phyloP scores from a whole-genome alignment of 177 flowering plant genomes.

The Vitis hybrid region DNA sequence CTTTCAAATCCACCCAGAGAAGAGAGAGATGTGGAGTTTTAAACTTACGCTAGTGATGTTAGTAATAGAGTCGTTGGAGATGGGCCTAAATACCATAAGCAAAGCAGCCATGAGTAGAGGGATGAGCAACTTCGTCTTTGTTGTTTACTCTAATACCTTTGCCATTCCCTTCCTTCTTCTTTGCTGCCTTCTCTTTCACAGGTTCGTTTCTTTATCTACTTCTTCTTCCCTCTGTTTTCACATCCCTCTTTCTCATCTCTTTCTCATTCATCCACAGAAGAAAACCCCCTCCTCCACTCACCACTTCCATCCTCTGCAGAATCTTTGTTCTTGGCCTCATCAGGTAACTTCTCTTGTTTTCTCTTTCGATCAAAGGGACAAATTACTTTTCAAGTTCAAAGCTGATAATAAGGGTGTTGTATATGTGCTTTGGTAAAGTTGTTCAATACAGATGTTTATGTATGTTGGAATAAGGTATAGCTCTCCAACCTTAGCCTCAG shows the following conservation, averaged over 20 bases:
- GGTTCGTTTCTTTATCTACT: background rate
- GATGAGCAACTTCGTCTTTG: slow-evolving; percentile 8
- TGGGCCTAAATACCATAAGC: background rate
- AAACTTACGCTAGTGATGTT: background rate
- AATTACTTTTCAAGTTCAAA: background rate
- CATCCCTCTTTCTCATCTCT: background rate
- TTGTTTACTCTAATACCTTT: slow-evolving; percentile 20
- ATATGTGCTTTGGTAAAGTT: background rate
- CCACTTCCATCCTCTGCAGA: background rate
- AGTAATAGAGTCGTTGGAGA: background rate
- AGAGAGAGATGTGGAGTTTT: background rate
- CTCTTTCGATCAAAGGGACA: too few species aligned
- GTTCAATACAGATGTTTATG: slow-evolving; percentile 7
- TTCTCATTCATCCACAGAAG: slow-evolving; percentile 4
- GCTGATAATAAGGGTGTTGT: too few species aligned
- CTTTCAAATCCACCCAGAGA: too few species aligned
- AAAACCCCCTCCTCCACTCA: slow-evolving; percentile 9
- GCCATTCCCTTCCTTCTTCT: slow-evolving; percentile 15
- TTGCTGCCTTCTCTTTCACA: slow-evolving; percentile 11
- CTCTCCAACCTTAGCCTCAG: slow-evolving; percentile 25
- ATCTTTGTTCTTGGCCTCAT: slow-evolving; percentile 16
- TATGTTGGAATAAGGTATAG: slow-evolving; percentile 17
- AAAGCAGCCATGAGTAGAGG: slow-evolving; percentile 1
- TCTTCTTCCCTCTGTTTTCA: background rate
- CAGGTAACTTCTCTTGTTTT: slow-evolving; percentile 11